Percentiles rank a stretch among this genome's conserved stretches.
phyloP scores from a whole-genome alignment of 176 grass and related monocot species.

The Hordeum marinum region DNA sequence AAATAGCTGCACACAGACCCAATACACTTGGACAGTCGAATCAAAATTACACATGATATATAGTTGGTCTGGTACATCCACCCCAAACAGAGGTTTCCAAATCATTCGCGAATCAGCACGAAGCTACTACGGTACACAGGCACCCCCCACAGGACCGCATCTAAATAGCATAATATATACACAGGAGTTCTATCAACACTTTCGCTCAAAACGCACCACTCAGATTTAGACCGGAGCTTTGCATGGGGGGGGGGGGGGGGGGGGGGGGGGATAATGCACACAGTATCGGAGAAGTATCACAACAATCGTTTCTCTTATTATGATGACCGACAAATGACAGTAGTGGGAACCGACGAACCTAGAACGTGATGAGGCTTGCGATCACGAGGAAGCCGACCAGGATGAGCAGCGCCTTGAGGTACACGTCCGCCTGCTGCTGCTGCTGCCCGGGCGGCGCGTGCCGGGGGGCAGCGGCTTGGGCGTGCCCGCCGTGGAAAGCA shows the following conservation, averaged over 20 bases:
- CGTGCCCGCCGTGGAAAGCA: constrained; percentile 51
- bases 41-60: neutral
- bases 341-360: constrained; percentile 9
- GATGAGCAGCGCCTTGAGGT: constrained; percentile 75
- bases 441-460: constrained; percentile 39
- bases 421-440: constrained; percentile 85
- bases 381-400: constrained; percentile 84
- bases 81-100: neutral
- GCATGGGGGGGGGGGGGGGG: neutral
- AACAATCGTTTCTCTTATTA: constrained; percentile 11
- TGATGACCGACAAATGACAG: neutral
- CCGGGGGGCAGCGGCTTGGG: constrained; percentile 43
- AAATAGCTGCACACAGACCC: too few species aligned
- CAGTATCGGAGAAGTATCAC: neutral
- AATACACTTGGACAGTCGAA: neutral
- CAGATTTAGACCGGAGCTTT: neutral
- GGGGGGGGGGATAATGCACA: neutral
- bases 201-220: neutral
- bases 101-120: constrained; percentile 18
- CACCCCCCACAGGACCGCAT: neutral
- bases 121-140: constrained; percentile 3
- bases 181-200: constrained; percentile 35
- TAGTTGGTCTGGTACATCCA: neutral
- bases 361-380: constrained; percentile 80
- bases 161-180: constrained; percentile 36